Conservation (phyloP, 2,329 filamentous ascomycete species). For the Cladosporium cucumerinum region DNA sequence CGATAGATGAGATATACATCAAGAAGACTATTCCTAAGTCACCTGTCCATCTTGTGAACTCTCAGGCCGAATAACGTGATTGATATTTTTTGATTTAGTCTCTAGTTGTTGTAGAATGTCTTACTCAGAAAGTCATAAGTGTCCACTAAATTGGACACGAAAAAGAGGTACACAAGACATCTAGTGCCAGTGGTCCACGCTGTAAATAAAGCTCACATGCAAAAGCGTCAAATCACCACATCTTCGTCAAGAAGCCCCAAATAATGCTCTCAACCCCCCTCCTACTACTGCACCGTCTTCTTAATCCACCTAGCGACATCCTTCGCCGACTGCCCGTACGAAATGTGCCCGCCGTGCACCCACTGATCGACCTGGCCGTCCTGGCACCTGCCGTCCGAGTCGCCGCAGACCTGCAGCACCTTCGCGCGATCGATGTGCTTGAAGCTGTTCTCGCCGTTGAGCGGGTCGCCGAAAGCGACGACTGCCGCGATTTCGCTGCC, state of each 20-base stretch:
- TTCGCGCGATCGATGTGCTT: slow-evolving; percentile 25
- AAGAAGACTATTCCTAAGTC: background rate
- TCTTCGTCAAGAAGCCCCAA: background rate
- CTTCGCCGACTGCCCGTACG: slow-evolving; percentile 24
- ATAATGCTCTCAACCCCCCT: background rate
- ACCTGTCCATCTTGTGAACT: no score
- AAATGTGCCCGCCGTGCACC: slow-evolving; percentile 25
- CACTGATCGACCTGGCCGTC: slow-evolving; percentile 19
- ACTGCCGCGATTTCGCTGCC: slow-evolving; percentile 28
- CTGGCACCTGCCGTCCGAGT: slow-evolving; percentile 24
- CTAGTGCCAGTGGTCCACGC: background rate
- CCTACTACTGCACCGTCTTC: background rate
- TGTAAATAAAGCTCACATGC: background rate
- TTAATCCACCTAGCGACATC: slow-evolving; percentile 27
- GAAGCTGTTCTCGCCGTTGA: slow-evolving; percentile 25
- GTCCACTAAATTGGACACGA: background rate
- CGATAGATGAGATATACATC: slow-evolving; percentile 12
- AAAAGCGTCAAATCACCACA: background rate
- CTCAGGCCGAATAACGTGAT: background rate
- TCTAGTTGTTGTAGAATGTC: background rate
- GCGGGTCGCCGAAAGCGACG: slow-evolving; percentile 30
- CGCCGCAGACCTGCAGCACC: slow-evolving; percentile 26
- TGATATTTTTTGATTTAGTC: background rate
- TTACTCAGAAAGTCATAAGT: slow-evolving; percentile 2
- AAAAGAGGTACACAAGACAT: background rate